Evolutionary conservation across 2,329 filamentous ascomycete species (phyloP), one percentile per base, ranked within the genome.

Genomic region (Ilyonectria sp.): DNA sequence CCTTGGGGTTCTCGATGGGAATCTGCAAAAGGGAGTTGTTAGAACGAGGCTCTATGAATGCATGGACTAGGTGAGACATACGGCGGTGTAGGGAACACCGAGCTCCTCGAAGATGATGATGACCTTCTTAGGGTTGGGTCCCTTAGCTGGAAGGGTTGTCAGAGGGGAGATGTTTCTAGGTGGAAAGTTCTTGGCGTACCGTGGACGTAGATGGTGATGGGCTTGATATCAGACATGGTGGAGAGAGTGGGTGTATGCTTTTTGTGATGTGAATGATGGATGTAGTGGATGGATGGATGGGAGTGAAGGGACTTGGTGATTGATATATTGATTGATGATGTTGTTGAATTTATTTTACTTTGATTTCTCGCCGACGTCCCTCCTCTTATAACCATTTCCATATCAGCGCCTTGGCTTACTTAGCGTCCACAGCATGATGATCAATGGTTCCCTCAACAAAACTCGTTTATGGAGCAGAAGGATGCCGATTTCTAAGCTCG

Each of bases 41-140:
- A 53, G 19, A 7, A 21, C 2, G 50, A 47, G 2, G 29, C 15
- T 7, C 19, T 31, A 2, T 13, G 33, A 54, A 9, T 1, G 13
- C 7, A 23, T 40, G 6, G 23, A 31, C 10, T 4, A 21, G 29
- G 53, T 56, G 29, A n/a, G 5, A 29, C 52, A 40, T 69, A 77
- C 77, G 56, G 71, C 67, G 21, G 77, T 76, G 70, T 82, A 82
- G 4, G 79, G 78, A 4, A 83, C 33, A 0, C 71, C 74, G 11
- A 82, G 79, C 63, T 82, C 81, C 53, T 82, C 80, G 3, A 82
- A 71, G 19, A 79, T 50, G 50, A 83, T 78, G 56, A 73, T 53
- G 13, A 80, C 77, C 66, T 82, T 80, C 46, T 63, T 71, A 5
- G 75, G 77, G 60, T 79, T 80, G 37, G 79, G 78, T 4, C 77